A percentile compares a stretch with the other conserved stretches of the same genome.
phyloP scores from a whole-genome alignment of 2,329 filamentous ascomycete species.

The Diaporthe vaccinii region DNA sequence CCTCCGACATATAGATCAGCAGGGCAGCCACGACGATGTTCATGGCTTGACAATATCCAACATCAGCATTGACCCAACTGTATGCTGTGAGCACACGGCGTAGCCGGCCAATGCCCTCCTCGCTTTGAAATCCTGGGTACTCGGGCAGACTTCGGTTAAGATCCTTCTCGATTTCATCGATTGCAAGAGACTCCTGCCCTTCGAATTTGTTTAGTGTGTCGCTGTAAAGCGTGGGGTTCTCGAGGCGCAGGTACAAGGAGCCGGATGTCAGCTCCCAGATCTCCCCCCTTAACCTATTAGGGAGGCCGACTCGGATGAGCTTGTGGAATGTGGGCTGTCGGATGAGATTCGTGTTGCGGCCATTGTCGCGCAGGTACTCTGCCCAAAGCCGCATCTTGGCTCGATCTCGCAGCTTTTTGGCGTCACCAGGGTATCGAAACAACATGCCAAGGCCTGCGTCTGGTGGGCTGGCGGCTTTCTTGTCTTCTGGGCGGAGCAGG shows the following conservation, averaged over 20 bases:
- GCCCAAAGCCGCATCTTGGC: slow-evolving; percentile 99
- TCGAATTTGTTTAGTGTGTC: slow-evolving; percentile 88
- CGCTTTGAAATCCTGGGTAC: slow-evolving; percentile 96
- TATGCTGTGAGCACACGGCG: slow-evolving; percentile 95
- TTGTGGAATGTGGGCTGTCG: slow-evolving; percentile 98
- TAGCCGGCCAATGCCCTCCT: slow-evolving; percentile 92
- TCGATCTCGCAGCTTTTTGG: slow-evolving; percentile 91
- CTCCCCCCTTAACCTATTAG: slow-evolving; percentile 92
- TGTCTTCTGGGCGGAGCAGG: slow-evolving; percentile 73
- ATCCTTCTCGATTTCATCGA: slow-evolving; percentile 99
- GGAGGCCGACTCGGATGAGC: slow-evolving; percentile 93
- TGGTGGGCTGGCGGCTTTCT: slow-evolving; percentile 76
- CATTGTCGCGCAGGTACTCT: slow-evolving; percentile 96
- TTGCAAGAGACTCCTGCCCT: slow-evolving; percentile 91
- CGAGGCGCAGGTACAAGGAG: slow-evolving; percentile 87
- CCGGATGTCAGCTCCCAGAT: slow-evolving; percentile 97
- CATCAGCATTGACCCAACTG: slow-evolving; percentile 95
- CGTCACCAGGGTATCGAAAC: slow-evolving; percentile 95
- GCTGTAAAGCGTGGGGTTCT: slow-evolving; percentile 85
- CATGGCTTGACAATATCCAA: slow-evolving; percentile 99
- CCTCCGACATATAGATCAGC: slow-evolving; percentile 97
- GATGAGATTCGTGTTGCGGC: slow-evolving; percentile 90
- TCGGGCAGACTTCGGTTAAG: slow-evolving; percentile 96
- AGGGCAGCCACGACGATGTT: slow-evolving; percentile 99
- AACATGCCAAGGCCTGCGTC: slow-evolving; percentile 93